Conservation (phyloP, 331 rosid species). For the Rhamnella rubrinervis region DNA sequence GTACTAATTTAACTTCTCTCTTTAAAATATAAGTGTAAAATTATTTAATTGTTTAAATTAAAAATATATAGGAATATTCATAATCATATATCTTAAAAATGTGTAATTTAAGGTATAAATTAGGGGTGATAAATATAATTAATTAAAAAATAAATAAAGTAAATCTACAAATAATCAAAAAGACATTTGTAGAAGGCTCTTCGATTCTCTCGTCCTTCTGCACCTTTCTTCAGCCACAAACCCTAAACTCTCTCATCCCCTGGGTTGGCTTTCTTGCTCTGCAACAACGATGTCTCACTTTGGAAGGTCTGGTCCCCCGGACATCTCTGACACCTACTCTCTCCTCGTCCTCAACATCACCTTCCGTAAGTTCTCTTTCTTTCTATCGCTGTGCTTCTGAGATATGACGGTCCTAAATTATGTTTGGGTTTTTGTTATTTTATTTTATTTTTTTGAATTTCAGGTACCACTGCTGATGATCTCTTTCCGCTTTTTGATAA, state of each 20-base stretch:
- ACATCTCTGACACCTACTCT: slow-evolving; percentile 79
- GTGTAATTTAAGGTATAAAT: too few relatives aligned
- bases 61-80: too few relatives aligned
- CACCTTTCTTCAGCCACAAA: slow-evolving; percentile 11
- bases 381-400: neutral
- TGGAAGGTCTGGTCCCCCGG: slow-evolving; percentile 88
- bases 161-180: too few relatives aligned
- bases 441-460: neutral
- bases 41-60: too few relatives aligned
- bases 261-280: neutral
- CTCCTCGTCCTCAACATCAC: slow-evolving; percentile 90
- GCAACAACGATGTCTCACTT: slow-evolving; percentile 70
- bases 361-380: slow-evolving; percentile 51
- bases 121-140: too few relatives aligned
- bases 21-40: too few relatives aligned
- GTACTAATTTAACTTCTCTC: too few relatives aligned
- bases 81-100: too few relatives aligned
- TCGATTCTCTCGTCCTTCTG: too few relatives aligned
- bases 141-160: too few relatives aligned
- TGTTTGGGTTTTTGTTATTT: neutral
- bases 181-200: too few relatives aligned
- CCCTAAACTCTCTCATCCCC: slow-evolving; percentile 12
- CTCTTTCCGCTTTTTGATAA: slow-evolving; percentile 82
- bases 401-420: neutral
- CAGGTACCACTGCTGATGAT: slow-evolving; percentile 89